A percentile compares a stretch with the other conserved stretches of the same genome.
Conservation (phyloP, 805 yeast genomes). For the Ogataea corticis region DNA sequence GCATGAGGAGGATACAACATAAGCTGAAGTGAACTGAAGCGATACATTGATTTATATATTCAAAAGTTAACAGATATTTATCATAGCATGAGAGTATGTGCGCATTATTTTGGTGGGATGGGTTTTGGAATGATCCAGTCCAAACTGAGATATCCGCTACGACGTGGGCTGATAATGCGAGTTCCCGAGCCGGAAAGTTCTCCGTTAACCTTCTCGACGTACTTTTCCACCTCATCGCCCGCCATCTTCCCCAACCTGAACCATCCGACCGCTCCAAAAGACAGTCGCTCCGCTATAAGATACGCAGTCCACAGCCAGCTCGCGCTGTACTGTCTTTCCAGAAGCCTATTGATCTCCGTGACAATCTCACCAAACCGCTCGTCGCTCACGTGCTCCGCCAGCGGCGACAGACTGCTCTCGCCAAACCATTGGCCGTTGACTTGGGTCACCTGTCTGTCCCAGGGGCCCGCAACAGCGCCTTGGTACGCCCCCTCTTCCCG, state of each 20-base stretch:
- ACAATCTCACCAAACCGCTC: constrained; percentile 46
- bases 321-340: constrained; percentile 43
- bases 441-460: not conserved
- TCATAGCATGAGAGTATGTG: too few relatives aligned
- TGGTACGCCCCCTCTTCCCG: constrained; percentile 56
- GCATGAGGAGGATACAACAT: constrained; percentile 33
- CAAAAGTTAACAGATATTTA: too few relatives aligned
- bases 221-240: constrained; percentile 44
- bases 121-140: constrained; percentile 59
- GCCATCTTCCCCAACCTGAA: constrained; percentile 35
- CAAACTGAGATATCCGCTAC: constrained; percentile 55
- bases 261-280: constrained; percentile 42
- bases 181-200: constrained; percentile 18
- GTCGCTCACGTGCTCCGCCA: constrained; percentile 37
- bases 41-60: too few relatives aligned
- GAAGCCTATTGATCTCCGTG: constrained; percentile 40
- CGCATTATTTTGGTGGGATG: too few relatives aligned
- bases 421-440: constrained; percentile 51
- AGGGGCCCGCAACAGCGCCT: not conserved
- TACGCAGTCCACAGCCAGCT: constrained; percentile 38
- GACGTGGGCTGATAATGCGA: constrained; percentile 49
- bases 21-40: constrained; percentile 21
- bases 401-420: constrained; percentile 51
- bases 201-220: constrained; percentile 36
- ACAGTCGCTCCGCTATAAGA: constrained; percentile 42